Evolutionary conservation across 345 rosid species (phyloP).

Genomic region (Salix koriyanagi): DNA sequence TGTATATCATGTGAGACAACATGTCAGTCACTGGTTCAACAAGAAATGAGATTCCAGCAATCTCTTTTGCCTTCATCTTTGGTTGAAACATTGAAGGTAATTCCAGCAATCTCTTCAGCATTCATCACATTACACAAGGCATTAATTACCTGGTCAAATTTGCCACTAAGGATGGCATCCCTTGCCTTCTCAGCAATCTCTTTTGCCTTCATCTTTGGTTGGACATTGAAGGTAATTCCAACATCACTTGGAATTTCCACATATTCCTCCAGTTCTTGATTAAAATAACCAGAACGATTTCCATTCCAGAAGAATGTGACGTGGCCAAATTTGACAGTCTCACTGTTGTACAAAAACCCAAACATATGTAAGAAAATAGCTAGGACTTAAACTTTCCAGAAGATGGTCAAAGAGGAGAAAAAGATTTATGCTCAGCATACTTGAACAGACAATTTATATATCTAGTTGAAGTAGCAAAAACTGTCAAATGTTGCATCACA

Average conservation of each 20-base stretch:
- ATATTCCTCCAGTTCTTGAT: conserved; percentile 69
- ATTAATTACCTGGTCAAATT: conserved; percentile 70
- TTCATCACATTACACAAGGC: neutral
- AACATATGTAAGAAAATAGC: neutral
- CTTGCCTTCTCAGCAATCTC: conserved; percentile 87
- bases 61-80: conserved; percentile 90
- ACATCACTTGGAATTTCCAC: conserved; percentile 92
- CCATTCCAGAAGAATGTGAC: conserved; percentile 99
- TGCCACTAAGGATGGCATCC: conserved; percentile 75
- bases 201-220: conserved; percentile 93
- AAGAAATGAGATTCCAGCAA: conserved; percentile 36
- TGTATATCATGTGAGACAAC: conserved; percentile 16
- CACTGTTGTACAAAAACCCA: conserved; percentile 39
- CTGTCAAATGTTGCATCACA: neutral
- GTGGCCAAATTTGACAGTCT: conserved; percentile 94
- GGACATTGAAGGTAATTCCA: conserved; percentile 83
- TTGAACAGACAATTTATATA: neutral
- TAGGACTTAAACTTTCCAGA: neutral
- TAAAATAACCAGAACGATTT: conserved; percentile 86
- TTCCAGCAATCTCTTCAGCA: conserved; percentile 38
- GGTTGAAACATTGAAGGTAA: conserved; percentile 84
- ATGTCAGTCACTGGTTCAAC: neutral
- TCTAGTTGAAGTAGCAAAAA: neutral
- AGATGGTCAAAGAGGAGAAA: neutral
- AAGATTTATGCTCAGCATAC: neutral